A percentile compares a stretch with the other conserved stretches of the same genome.
Evolutionary conservation across 192 early-diverging fungal genomes (phyloP).

Genomic region (Phlyctochytrium arcticum): DNA sequence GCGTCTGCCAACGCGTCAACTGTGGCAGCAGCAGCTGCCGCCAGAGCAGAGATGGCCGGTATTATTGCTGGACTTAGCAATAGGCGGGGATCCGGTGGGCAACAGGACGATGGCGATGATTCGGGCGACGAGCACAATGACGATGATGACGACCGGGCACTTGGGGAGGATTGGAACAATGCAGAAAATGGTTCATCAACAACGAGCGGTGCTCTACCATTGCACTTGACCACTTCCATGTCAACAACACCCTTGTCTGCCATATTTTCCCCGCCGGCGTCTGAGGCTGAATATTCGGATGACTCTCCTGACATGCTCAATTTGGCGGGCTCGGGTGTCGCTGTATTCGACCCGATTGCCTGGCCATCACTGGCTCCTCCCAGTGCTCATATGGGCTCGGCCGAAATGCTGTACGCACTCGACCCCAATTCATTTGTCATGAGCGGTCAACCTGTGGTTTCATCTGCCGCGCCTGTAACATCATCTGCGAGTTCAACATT

Average conservation of each 20-base stretch:
- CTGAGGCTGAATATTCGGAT: not conserved
- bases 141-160: not conserved
- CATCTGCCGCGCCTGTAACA: too few species aligned
- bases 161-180: not conserved
- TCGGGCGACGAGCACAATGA: not conserved
- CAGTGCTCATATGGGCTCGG: not conserved
- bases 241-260: not conserved
- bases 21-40: conserved; percentile 3
- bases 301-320: not conserved
- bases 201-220: not conserved
- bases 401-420: not conserved
- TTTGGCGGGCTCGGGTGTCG: not conserved
- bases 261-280: not conserved
- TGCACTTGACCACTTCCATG: too few species aligned
- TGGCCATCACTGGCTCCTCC: not conserved
- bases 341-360: not conserved
- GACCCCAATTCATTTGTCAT: too few species aligned
- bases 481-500: too few species aligned
- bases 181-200: not conserved
- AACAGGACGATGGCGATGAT: not conserved
- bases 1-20: not conserved
- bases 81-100: not conserved
- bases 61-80: conserved; percentile 1
- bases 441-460: too few species aligned
- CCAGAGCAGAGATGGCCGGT: conserved; percentile 18